Evolutionary conservation across 208 protist genomes (phyloP), one percentile per base, ranked within the genome.

Genomic region (Trypanosoma grayi): DNA sequence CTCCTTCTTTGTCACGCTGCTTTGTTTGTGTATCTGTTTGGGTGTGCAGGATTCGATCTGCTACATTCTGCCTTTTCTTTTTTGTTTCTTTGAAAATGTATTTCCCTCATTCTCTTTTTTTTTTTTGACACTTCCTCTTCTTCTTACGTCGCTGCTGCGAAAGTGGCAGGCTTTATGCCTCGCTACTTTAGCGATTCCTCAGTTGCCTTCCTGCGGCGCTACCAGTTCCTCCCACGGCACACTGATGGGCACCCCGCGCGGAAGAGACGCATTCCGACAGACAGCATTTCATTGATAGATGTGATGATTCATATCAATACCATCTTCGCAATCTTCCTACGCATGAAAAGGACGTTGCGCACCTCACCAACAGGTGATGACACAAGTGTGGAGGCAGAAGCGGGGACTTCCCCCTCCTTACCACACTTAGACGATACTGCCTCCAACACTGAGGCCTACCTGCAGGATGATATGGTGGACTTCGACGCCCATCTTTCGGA

Each of bases 271-370:
- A 2, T 66, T 30, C 58, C 70, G 3, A 68, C 72, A 2, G 73
- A 85, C 33, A 24, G 43, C 13, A n/a, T 80, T 33, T 74, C 75
- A 5, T 57, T 85, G 0, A 46, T 81, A 11, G 79, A 79, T 51
- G 44, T 85, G 7, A 25, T 74, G 4, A 64, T 81, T 2, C 72
- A 85, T 55, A 46, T 48, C 58, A 85, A 81, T 54, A 76, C 57
- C 34, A 65, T 52, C 30, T 65, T 71, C 46, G 61, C 55, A 2
- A 46, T 77, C 8, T 70, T 75, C 22, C 62, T 9, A 11, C 46
- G 34, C 20, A 18, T 59, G 14, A 10, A 16, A 54, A 39, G 40
- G 24, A 31, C 20, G 8, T 22, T 34, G 4, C 22, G 25, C 5
- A 24, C 16, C 2, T 22, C 37, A 45, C 10, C n/a, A n/a, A 22